Evolutionary conservation across 2,329 filamentous ascomycete genomes (phyloP).

Genomic region (Claviceps sp.): DNA sequence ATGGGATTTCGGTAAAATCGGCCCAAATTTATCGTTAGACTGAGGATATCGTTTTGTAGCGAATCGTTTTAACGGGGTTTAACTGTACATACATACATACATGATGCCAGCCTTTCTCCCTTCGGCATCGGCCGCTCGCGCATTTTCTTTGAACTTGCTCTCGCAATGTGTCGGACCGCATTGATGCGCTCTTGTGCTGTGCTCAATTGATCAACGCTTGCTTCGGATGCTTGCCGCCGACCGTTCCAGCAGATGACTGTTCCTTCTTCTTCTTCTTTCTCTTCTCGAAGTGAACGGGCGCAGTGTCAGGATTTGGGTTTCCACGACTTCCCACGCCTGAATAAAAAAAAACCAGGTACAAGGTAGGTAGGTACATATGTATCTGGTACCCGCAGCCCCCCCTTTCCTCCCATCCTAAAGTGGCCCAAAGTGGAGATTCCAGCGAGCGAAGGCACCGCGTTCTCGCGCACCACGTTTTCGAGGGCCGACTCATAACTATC

Average conservation of each 20-base stretch:
- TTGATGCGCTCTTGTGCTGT: slow-evolving; percentile 11
- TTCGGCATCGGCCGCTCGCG: slow-evolving; percentile 1
- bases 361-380: no score
- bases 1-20: no score
- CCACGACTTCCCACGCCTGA: background rate
- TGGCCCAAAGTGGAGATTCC: slow-evolving; percentile 5
- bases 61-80: no score
- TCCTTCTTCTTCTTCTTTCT: slow-evolving; percentile 9
- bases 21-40: no score
- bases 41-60: no score
- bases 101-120: background rate
- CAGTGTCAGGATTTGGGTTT: slow-evolving; percentile 1
- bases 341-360: background rate
- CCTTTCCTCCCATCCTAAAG: slow-evolving; percentile 3
- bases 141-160: background rate
- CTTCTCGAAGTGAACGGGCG: slow-evolving; percentile 8
- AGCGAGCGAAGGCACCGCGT: slow-evolving; percentile 18
- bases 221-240: slow-evolving; percentile 15
- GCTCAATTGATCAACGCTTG: slow-evolving; percentile 12
- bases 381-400: slow-evolving; percentile 7
- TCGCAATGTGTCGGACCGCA: slow-evolving; percentile 20
- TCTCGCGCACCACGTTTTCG: slow-evolving; percentile 15
- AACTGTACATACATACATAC: no score
- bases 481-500: slow-evolving; percentile 7
- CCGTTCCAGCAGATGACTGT: background rate